phyloP scores from a whole-genome alignment of 2,329 filamentous ascomycete species.

The Coniochaeta sp. region DNA sequence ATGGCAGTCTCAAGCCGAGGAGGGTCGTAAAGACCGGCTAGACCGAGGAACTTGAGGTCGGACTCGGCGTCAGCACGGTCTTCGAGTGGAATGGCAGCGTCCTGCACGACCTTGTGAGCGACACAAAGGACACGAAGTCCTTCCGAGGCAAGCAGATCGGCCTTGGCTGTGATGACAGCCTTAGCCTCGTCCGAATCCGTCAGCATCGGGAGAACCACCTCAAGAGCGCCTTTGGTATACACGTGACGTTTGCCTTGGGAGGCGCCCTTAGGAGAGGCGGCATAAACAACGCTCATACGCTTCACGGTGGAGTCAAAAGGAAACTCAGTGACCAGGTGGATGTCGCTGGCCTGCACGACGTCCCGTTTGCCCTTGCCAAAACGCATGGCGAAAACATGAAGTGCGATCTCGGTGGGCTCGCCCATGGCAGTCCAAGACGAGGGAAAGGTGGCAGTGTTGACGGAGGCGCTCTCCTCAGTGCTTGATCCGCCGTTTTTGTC shows the following conservation, averaged over 20 bases:
- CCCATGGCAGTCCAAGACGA: constrained; percentile 46
- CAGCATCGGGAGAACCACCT: constrained; percentile 40
- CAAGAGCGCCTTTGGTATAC: constrained; percentile 53
- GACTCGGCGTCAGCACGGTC: constrained; percentile 48
- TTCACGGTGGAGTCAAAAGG: constrained; percentile 61
- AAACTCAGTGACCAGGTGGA: constrained; percentile 50
- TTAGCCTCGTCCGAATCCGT: constrained; percentile 36
- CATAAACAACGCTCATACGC: constrained; percentile 58
- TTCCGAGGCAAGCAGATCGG: constrained; percentile 51
- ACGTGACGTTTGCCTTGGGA: constrained; percentile 3
- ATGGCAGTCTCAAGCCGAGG: constrained; percentile 59
- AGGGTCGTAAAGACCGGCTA: constrained; percentile 67
- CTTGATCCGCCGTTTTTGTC: constrained; percentile 11
- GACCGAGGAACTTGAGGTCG: constrained; percentile 57
- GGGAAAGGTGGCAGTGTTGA: too few relatives aligned
- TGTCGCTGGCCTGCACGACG: constrained; percentile 23
- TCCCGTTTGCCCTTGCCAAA: constrained; percentile 40
- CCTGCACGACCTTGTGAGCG: constrained; percentile 39
- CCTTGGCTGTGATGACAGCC: constrained; percentile 36
- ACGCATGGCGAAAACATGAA: constrained; percentile 59
- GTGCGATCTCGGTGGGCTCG: constrained; percentile 60
- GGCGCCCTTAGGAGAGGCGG: constrained; percentile 8
- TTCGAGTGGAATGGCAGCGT: constrained; percentile 6
- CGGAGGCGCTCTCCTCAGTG: too few relatives aligned
- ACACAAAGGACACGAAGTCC: constrained; percentile 63